Evolutionary conservation across 192 early-diverging fungal genomes (phyloP).

Genomic region (Pecoramyces ruminantium): DNA sequence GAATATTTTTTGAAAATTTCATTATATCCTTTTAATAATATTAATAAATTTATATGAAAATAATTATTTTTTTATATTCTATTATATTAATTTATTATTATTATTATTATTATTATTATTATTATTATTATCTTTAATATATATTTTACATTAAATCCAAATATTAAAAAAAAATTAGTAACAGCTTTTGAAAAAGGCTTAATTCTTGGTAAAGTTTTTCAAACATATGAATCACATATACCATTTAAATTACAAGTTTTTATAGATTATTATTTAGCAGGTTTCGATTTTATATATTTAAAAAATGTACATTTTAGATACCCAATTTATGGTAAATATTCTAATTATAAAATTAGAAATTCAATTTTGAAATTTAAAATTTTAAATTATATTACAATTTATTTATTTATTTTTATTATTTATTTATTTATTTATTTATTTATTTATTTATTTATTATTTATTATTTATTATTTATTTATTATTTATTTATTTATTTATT

Average conservation of each 20-base stretch:
- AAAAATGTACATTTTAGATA: background rate
- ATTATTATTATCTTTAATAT: background rate
- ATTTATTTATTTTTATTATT: no score
- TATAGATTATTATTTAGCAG: background rate
- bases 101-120: no score
- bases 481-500: no score
- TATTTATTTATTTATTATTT: no score
- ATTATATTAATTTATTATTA: no score
- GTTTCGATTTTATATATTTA: background rate
- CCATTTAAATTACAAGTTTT: background rate
- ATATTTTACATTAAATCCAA: background rate
- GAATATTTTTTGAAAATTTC: background rate
- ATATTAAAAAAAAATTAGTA: background rate
- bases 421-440: no score
- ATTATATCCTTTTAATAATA: background rate
- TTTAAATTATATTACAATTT: no score
- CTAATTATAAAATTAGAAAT: no score
- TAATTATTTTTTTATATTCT: no score
- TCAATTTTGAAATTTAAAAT: no score
- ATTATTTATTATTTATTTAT: no score
- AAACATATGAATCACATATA: background rate
- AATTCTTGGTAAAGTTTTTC: background rate
- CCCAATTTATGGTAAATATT: background rate
- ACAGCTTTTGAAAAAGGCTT: background rate
- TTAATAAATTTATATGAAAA: no score